Evolutionary conservation across 176 grass and related monocot genomes (phyloP).

Genomic region (Melocanna baccifera): DNA sequence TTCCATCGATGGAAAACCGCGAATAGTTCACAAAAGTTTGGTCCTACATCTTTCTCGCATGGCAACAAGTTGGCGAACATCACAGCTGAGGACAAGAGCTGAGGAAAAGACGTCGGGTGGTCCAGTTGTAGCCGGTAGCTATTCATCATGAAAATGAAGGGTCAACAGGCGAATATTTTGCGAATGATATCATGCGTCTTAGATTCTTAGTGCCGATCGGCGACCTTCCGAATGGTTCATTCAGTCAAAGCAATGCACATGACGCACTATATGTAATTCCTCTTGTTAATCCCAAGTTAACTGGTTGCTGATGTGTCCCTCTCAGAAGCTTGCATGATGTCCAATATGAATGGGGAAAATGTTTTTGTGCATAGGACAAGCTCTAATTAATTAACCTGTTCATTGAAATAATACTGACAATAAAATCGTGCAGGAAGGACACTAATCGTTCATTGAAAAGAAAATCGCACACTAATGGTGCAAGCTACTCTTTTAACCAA

Average conservation of each 20-base stretch:
- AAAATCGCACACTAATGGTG: no score
- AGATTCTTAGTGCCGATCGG: background rate
- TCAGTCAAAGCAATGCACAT: constrained; percentile 1
- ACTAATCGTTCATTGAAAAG: no score
- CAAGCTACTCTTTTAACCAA: no score
- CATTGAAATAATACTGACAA: no score
- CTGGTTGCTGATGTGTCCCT: background rate
- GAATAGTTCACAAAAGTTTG: no score
- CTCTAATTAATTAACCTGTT: no score
- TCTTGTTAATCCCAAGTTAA: background rate
- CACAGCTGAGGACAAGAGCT: background rate
- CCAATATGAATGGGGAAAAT: no score
- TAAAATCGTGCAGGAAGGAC: no score
- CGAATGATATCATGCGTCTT: background rate
- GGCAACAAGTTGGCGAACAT: background rate
- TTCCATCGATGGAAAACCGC: no score
- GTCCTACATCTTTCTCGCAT: background rate
- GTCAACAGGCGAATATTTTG: background rate
- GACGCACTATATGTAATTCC: background rate
- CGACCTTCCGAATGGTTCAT: background rate
- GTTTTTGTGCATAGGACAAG: no score
- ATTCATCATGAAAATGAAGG: background rate
- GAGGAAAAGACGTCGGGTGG: background rate
- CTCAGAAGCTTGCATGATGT: background rate
- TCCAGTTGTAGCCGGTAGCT: background rate